Evolutionary conservation across 352 stramenopile genomes (phyloP).

Genomic region (Pythium dissimile): DNA sequence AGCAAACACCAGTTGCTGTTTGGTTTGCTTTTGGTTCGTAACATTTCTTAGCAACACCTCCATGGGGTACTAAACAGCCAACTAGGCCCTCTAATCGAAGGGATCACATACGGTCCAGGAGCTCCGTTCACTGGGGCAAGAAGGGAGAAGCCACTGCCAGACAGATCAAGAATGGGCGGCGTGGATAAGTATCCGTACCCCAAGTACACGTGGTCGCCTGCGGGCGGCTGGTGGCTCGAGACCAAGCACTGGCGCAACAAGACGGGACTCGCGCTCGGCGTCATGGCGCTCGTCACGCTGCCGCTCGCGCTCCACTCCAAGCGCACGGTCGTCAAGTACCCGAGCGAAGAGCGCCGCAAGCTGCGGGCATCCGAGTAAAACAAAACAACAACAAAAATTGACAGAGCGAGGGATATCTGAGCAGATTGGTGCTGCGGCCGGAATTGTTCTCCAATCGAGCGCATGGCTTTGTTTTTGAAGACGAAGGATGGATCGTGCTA

Average conservation of each 20-base stretch:
- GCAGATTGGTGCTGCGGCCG: too few species aligned
- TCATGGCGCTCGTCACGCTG: conserved; percentile 41
- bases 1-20: too few species aligned
- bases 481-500: too few species aligned
- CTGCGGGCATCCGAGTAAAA: conserved; percentile 9
- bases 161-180: conserved; percentile 51
- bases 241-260: conserved; percentile 83
- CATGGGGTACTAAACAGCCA: neutral
- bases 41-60: neutral
- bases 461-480: too few species aligned
- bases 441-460: too few species aligned
- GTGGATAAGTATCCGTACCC: conserved; percentile 83
- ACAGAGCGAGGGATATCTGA: too few species aligned
- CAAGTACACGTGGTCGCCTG: conserved; percentile 85
- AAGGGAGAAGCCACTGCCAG: neutral
- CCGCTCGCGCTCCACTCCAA: conserved; percentile 64
- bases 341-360: conserved; percentile 58
- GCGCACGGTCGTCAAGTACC: conserved; percentile 69
- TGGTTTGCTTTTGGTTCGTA: too few species aligned
- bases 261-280: conserved; percentile 53
- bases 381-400: too few species aligned
- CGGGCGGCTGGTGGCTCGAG: conserved; percentile 83
- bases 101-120: conserved; percentile 3
- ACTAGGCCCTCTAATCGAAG: neutral
- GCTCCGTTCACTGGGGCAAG: neutral